phyloP scores from a whole-genome alignment of 805 yeast genomes.

The Saturnispora ahearnii region DNA sequence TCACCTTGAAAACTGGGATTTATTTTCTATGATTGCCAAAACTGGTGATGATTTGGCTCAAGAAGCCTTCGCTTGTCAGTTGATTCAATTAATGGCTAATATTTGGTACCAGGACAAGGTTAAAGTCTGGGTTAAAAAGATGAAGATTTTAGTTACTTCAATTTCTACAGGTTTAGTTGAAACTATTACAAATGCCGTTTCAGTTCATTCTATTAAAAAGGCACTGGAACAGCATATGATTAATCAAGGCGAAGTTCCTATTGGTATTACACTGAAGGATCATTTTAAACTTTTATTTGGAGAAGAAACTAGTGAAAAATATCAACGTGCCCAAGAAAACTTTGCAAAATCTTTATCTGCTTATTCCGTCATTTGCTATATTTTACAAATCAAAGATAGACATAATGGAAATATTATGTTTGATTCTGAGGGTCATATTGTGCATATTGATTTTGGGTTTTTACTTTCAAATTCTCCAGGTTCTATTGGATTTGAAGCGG shows the following conservation, averaged over 20 bases:
- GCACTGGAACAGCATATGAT: slow-evolving; percentile 72
- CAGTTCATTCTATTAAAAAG: slow-evolving; percentile 90
- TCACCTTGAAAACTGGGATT: slow-evolving; percentile 84
- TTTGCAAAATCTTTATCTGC: slow-evolving; percentile 85
- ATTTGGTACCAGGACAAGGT: slow-evolving; percentile 69
- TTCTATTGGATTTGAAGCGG: slow-evolving; percentile 93
- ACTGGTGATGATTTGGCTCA: slow-evolving; percentile 94
- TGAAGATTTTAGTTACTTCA: slow-evolving; percentile 88
- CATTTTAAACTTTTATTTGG: slow-evolving; percentile 79
- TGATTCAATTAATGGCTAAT: slow-evolving; percentile 77
- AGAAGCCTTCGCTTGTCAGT: slow-evolving; percentile 95
- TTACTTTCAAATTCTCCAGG: slow-evolving; percentile 92
- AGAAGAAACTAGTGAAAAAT: slow-evolving; percentile 40
- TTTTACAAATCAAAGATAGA: slow-evolving; percentile 89
- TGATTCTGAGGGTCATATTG: slow-evolving; percentile 90
- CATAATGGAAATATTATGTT: slow-evolving; percentile 97
- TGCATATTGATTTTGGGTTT: slow-evolving; percentile 94
- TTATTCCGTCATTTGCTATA: slow-evolving; percentile 82
- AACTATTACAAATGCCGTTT: slow-evolving; percentile 89
- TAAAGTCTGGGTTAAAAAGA: slow-evolving; percentile 83
- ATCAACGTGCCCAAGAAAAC: slow-evolving; percentile 70
- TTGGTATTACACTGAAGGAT: slow-evolving; percentile 65
- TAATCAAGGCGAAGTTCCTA: slow-evolving; percentile 57
- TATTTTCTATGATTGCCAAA: slow-evolving; percentile 91
- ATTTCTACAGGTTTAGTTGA: slow-evolving; percentile 89